A percentile compares a stretch with the other conserved stretches of the same genome.
Conservation (phyloP, 306 rosid species). For the Vigna hirtella region DNA sequence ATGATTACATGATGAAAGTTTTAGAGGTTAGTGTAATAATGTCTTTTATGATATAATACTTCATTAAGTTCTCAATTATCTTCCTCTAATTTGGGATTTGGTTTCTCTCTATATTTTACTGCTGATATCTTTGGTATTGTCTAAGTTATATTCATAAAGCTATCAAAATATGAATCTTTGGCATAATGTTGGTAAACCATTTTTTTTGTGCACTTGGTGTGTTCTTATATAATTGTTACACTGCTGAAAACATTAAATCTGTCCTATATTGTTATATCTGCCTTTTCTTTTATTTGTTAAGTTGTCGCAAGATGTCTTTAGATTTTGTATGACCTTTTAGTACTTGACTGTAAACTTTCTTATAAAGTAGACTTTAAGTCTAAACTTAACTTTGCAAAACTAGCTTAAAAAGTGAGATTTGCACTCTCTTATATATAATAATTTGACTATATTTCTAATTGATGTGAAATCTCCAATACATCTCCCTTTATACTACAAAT, state of each 20-base stretch:
- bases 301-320: slow-evolving; percentile 9
- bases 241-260: slow-evolving; percentile 35
- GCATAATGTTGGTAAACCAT: slow-evolving; percentile 1
- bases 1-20: slow-evolving; percentile 92
- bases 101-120: slow-evolving; percentile 20
- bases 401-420: too few species aligned
- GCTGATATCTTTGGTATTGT: background rate
- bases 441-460: too few species aligned
- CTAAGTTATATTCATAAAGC: slow-evolving; percentile 22
- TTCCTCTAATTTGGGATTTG: slow-evolving; percentile 12
- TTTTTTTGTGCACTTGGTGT: slow-evolving; percentile 11
- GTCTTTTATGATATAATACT: slow-evolving; percentile 28
- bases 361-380: too few species aligned
- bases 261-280: slow-evolving; percentile 14
- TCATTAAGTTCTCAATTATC: slow-evolving; percentile 5
- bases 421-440: too few species aligned
- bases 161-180: background rate
- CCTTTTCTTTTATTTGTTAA: slow-evolving; percentile 26
- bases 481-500: too few species aligned
- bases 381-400: too few species aligned
- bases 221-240: slow-evolving; percentile 25
- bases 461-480: too few species aligned
- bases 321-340: slow-evolving; percentile 23
- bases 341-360: background rate
- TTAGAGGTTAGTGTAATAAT: slow-evolving; percentile 77